A percentile compares a stretch with the other conserved stretches of the same genome.
These are phyloP conservation scores for Solanum raphanifolium DNA, from an alignment of 257 asterid species.

Conservation along the genomic window DNA sequence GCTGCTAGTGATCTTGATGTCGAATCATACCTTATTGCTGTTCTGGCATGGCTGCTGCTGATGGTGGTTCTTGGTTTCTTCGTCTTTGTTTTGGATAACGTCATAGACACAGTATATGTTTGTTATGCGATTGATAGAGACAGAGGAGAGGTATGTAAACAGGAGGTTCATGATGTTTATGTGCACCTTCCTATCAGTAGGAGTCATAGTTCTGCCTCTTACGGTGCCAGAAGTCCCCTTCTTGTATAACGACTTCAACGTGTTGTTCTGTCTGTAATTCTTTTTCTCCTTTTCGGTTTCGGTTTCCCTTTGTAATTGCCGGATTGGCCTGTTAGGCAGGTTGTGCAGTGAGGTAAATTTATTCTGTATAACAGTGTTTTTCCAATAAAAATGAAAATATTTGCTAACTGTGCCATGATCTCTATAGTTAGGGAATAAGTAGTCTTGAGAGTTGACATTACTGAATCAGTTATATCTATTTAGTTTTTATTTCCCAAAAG, in stretches of 20 bases:
- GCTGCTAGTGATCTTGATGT: conserved; percentile 45
- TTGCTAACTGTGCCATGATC: neutral
- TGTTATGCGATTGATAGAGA: conserved; percentile 91
- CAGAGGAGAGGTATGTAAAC: conserved; percentile 77
- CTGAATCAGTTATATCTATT: neutral
- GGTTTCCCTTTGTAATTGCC: conserved; percentile 14
- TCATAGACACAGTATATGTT: conserved; percentile 70
- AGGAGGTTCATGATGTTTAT: conserved; percentile 84
- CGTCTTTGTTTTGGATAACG: conserved; percentile 73
- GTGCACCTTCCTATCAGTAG: conserved; percentile 88
- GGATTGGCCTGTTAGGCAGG: neutral
- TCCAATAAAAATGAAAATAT: conserved; percentile 11
- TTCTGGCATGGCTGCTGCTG: conserved; percentile 69
- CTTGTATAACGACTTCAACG: conserved; percentile 27
- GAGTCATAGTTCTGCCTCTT: conserved; percentile 64
- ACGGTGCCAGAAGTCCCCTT: conserved; percentile 41
- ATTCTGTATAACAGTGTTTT: conserved; percentile 10
- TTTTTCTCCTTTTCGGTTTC: conserved; percentile 13
- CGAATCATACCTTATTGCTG: conserved; percentile 65
- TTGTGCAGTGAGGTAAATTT: conserved; percentile 27
- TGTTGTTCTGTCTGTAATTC: conserved; percentile 35
- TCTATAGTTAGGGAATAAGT: neutral
- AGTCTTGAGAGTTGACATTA: neutral
- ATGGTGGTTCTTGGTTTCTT: conserved; percentile 56
- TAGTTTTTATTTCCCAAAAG: neutral